Percentiles rank a stretch among this genome's conserved stretches.
Evolutionary conservation across 2,329 filamentous ascomycete genomes (phyloP).

Genomic region (Ophiosphaerella herpotricha): DNA sequence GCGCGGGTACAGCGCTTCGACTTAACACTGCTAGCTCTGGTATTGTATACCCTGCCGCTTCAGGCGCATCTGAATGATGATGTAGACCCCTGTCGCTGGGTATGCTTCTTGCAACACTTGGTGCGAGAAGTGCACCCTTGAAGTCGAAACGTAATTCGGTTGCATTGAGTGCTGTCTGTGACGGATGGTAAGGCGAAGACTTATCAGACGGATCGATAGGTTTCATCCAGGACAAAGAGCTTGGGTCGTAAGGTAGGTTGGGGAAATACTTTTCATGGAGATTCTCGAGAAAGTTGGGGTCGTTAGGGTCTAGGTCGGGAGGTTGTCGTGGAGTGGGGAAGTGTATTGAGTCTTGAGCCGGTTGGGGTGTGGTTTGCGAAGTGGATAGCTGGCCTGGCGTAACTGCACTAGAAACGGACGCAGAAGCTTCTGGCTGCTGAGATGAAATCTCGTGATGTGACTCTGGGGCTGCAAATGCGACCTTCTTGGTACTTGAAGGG

Average conservation of each 20-base stretch:
- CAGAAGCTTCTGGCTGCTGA: slow-evolving; percentile 3
- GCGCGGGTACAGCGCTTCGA: slow-evolving; percentile 79
- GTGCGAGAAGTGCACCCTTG: slow-evolving; percentile 77
- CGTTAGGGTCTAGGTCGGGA: slow-evolving; percentile 80
- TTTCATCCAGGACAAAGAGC: slow-evolving; percentile 88
- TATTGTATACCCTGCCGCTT: slow-evolving; percentile 92
- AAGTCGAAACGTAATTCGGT: slow-evolving; percentile 89
- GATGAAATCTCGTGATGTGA: slow-evolving; percentile 8
- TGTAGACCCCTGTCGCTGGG: slow-evolving; percentile 82
- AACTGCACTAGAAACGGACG: neutral
- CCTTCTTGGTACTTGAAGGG: slow-evolving; percentile 33
- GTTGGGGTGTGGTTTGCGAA: slow-evolving; percentile 1
- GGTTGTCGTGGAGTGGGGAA: slow-evolving; percentile 62
- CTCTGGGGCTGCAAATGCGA: slow-evolving; percentile 37
- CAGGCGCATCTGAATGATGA: slow-evolving; percentile 89
- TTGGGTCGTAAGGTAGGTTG: slow-evolving; percentile 79
- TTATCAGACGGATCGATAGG: slow-evolving; percentile 66
- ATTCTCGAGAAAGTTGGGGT: slow-evolving; percentile 79
- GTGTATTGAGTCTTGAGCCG: slow-evolving; percentile 52
- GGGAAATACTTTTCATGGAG: slow-evolving; percentile 96
- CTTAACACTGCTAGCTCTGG: slow-evolving; percentile 81
- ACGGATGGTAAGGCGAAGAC: slow-evolving; percentile 79
- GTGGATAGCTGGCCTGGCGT: neutral
- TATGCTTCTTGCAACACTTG: slow-evolving; percentile 72
- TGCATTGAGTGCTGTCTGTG: slow-evolving; percentile 71